Evolutionary conservation across 1,284 basidiomycete genomes (phyloP).

Genomic region (Cutaneotrichosporon sp.): DNA sequence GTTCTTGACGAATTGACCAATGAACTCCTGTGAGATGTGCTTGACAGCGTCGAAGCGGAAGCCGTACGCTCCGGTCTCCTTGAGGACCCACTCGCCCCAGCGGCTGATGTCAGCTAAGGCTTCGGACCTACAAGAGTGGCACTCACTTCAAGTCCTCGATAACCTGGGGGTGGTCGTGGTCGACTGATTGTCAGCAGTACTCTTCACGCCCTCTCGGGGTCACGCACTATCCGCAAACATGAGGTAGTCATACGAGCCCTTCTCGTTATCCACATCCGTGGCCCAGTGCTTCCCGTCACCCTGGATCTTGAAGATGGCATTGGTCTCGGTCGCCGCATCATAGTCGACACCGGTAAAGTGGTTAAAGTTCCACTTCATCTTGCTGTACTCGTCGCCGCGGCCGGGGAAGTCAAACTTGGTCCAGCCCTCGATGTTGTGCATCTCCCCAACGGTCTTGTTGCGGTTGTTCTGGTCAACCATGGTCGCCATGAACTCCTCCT

Average conservation of each 20-base stretch:
- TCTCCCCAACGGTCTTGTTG: conserved; percentile 56
- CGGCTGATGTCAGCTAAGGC: conserved; percentile 39
- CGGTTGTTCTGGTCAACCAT: conserved; percentile 61
- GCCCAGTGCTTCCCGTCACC: conserved; percentile 57
- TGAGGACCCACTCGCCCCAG: conserved; percentile 57
- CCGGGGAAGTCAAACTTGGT: conserved; percentile 77
- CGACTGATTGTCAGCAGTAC: conserved; percentile 52
- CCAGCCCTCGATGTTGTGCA: conserved; percentile 76
- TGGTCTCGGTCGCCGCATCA: conserved; percentile 64
- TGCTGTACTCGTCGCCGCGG: conserved; percentile 60
- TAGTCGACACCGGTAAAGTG: conserved; percentile 72
- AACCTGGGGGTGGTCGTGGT: conserved; percentile 78
- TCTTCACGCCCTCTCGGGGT: background rate
- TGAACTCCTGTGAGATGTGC: conserved; percentile 50
- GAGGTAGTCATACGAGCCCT: conserved; percentile 52
- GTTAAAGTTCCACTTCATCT: conserved; percentile 54
- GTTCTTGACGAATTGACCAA: conserved; percentile 55
- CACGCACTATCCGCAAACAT: conserved; percentile 41
- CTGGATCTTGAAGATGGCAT: conserved; percentile 58
- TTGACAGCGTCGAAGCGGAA: conserved; percentile 88
- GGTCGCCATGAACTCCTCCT: conserved; percentile 68
- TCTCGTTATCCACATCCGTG: conserved; percentile 50
- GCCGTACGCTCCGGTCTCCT: conserved; percentile 74
- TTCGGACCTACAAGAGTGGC: too few relatives aligned
- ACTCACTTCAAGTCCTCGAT: conserved; percentile 38